Evolutionary conservation across 2,329 filamentous ascomycete species (phyloP).

Genomic region (Pyricularia grisea): DNA sequence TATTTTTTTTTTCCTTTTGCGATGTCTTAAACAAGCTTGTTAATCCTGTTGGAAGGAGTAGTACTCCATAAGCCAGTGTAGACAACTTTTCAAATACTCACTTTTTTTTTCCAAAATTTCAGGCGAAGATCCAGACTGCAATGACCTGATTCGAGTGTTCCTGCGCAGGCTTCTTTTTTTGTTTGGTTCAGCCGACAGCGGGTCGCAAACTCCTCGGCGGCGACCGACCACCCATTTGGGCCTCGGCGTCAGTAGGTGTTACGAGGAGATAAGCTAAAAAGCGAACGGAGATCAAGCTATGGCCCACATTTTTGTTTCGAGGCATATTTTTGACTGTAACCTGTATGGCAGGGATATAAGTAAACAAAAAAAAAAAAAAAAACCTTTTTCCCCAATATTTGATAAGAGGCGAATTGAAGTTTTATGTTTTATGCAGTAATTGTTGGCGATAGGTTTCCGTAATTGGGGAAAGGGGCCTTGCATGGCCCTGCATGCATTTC

Average conservation of each 20-base stretch:
- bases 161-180: not conserved
- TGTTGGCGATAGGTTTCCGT: not conserved
- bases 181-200: not conserved
- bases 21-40: not conserved
- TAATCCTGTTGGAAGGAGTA: not conserved
- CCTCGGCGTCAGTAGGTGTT: slow-evolving; percentile 5
- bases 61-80: not conserved
- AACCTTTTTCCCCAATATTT: not conserved
- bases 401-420: not conserved
- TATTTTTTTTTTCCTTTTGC: not conserved
- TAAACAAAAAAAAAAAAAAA: not conserved
- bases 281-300: slow-evolving; percentile 2
- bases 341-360: not conserved
- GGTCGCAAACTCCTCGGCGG: slow-evolving; percentile 3
- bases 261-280: slow-evolving; percentile 8
- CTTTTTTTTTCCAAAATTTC: not conserved
- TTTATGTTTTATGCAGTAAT: not conserved
- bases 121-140: not conserved
- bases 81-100: not conserved
- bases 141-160: not conserved
- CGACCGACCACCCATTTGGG: not conserved
- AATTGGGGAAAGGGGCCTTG: not conserved
- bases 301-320: not conserved
- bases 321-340: not conserved
- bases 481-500: not conserved